Percentiles rank a stretch among this genome's conserved stretches.
These are phyloP conservation scores for Podila clonocystis DNA, from an alignment of 192 early-diverging fungal species.

Conservation along the genomic window DNA sequence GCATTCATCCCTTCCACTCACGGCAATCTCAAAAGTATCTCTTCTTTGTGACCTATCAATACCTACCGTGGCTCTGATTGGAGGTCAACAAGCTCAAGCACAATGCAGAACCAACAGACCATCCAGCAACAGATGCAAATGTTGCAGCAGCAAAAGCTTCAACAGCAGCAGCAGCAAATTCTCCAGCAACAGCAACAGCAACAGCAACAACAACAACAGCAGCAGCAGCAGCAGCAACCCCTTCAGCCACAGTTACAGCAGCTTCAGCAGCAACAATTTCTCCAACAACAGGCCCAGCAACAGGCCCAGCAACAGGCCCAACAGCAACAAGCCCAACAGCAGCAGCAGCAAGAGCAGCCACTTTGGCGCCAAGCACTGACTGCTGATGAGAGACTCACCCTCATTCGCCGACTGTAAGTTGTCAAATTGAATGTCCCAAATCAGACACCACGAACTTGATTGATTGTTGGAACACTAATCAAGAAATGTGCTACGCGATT, in stretches of 20 bases:
- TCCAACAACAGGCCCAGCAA: slow-evolving; percentile 1
- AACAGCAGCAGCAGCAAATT: slow-evolving; percentile 11
- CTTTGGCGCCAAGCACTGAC: slow-evolving; percentile 18
- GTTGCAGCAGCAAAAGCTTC: slow-evolving; percentile 10
- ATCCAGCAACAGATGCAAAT: background rate
- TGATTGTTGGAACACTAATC: background rate
- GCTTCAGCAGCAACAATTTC: slow-evolving; percentile 19
- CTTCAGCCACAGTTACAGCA: slow-evolving; percentile 14
- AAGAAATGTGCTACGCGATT: background rate
- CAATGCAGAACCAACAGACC: slow-evolving; percentile 15
- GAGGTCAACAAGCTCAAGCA: background rate
- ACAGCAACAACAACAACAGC: slow-evolving; percentile 3
- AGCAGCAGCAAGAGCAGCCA: slow-evolving; percentile 11
- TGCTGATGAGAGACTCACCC: slow-evolving; percentile 20
- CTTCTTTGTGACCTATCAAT: too few species aligned
- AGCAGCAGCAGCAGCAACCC: background rate
- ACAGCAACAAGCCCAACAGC: slow-evolving; percentile 18
- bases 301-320: slow-evolving; percentile 12
- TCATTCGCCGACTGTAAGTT: slow-evolving; percentile 35
- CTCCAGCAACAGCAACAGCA: slow-evolving; percentile 3
- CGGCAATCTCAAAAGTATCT: too few species aligned
- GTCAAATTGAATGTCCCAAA: background rate
- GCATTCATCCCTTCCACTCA: too few species aligned
- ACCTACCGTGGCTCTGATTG: background rate
- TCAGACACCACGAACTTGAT: background rate